These are phyloP conservation scores for Colletotrichum filicis DNA, from an alignment of 2,329 filamentous ascomycete genomes.

Conservation along the genomic window DNA sequence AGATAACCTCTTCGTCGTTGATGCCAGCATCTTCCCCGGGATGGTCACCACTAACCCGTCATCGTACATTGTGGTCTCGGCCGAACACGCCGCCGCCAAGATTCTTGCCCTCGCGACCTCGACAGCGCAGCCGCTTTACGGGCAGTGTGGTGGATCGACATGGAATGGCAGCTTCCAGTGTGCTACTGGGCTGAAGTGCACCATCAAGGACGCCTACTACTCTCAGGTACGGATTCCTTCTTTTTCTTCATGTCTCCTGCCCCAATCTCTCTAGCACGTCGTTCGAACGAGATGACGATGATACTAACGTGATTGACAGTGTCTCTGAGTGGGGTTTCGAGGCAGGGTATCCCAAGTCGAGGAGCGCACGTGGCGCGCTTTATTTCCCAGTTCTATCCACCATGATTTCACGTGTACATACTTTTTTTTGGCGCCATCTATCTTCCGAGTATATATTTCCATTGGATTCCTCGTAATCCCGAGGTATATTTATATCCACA, in stretches of 20 bases:
- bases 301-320: constrained; percentile 15
- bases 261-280: neutral
- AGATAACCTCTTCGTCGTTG: constrained; percentile 75
- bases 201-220: constrained; percentile 36
- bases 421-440: neutral
- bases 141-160: constrained; percentile 38
- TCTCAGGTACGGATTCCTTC: constrained; percentile 11
- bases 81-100: constrained; percentile 65
- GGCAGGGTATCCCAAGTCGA: neutral
- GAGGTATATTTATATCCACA: neutral
- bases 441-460: constrained; percentile 11
- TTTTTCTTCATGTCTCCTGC: too few relatives aligned
- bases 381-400: neutral
- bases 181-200: constrained; percentile 34
- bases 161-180: constrained; percentile 40
- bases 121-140: constrained; percentile 25
- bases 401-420: constrained; percentile 6
- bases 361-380: neutral
- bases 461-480: neutral
- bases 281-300: neutral
- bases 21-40: constrained; percentile 76
- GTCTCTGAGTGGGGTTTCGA: neutral
- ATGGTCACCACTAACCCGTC: constrained; percentile 76
- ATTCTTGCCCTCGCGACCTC: constrained; percentile 36
- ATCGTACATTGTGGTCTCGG: constrained; percentile 71